phyloP scores from a whole-genome alignment of 306 rosid species.

The Gastrolobium bilobum region DNA sequence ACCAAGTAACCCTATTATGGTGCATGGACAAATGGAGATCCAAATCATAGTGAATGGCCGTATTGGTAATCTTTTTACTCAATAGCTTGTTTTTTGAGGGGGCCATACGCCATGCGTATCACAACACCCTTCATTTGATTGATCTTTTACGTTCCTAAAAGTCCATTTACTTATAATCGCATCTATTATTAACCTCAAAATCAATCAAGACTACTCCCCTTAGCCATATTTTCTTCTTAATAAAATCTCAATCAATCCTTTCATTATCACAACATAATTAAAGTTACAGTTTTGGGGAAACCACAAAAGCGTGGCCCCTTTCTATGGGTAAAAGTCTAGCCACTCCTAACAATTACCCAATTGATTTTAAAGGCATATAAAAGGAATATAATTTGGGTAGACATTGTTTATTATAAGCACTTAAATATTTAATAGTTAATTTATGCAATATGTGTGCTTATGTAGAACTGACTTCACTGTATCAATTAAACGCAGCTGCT shows the following conservation, averaged over 20 bases:
- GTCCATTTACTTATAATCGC: neutral
- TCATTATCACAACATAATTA: neutral
- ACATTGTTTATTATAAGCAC: no score
- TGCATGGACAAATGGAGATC: neutral
- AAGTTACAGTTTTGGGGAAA: neutral
- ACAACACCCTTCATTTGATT: neutral
- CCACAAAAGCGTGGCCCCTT: neutral
- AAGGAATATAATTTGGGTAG: no score
- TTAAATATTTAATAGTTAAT: no score
- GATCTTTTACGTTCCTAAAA: neutral
- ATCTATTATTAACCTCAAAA: neutral
- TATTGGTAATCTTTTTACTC: neutral
- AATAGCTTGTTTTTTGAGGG: neutral
- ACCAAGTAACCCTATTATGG: neutral
- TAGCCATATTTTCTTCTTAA: neutral
- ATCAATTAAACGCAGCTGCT: no score
- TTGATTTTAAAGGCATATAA: no score
- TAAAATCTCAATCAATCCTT: neutral
- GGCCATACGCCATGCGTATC: slow-evolving; percentile 3
- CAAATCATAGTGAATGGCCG: slow-evolving; percentile 2
- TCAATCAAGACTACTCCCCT: neutral
- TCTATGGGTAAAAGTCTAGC: neutral
- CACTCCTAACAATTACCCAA: neutral
- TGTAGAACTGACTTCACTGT: no score
- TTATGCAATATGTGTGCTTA: no score